Evolutionary conservation across 805 yeast genomes (phyloP).

Genomic region (Lachancea sp.): DNA sequence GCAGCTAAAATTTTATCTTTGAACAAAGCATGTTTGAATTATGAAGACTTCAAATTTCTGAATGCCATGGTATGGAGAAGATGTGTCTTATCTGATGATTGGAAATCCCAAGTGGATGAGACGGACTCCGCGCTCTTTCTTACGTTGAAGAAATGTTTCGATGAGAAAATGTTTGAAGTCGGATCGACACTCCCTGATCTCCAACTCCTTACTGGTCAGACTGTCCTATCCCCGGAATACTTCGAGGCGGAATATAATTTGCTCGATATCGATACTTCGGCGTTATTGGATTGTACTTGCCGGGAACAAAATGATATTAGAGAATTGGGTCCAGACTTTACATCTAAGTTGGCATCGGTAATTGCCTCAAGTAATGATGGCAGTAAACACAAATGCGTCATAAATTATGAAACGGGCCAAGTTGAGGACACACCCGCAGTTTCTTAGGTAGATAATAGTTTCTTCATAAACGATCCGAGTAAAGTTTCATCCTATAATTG

Average conservation of each 20-base stretch:
- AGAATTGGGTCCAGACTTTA: slow-evolving; percentile 18
- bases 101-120: slow-evolving; percentile 38
- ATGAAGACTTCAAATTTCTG: slow-evolving; percentile 30
- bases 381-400: slow-evolving; percentile 32
- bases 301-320: slow-evolving; percentile 16
- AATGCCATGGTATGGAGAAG: slow-evolving; percentile 52
- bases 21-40: slow-evolving; percentile 21
- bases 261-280: slow-evolving; percentile 8
- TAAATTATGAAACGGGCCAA: slow-evolving; percentile 35
- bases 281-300: slow-evolving; percentile 10
- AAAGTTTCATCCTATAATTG: too few species aligned
- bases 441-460: background rate
- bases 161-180: slow-evolving; percentile 29
- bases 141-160: slow-evolving; percentile 37
- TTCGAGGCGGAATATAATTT: slow-evolving; percentile 15
- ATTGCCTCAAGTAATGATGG: slow-evolving; percentile 35
- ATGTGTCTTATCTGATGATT: slow-evolving; percentile 45
- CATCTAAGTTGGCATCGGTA: slow-evolving; percentile 29
- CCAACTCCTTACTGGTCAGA: slow-evolving; percentile 12
- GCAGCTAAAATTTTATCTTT: slow-evolving; percentile 50
- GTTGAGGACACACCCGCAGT: slow-evolving; percentile 18
- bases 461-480: too few species aligned
- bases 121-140: slow-evolving; percentile 41
- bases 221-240: slow-evolving; percentile 14
- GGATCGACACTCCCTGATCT: slow-evolving; percentile 30